phyloP scores from a whole-genome alignment of 108 stramenopile species.

The Pseudonitzschia multiseries region DNA sequence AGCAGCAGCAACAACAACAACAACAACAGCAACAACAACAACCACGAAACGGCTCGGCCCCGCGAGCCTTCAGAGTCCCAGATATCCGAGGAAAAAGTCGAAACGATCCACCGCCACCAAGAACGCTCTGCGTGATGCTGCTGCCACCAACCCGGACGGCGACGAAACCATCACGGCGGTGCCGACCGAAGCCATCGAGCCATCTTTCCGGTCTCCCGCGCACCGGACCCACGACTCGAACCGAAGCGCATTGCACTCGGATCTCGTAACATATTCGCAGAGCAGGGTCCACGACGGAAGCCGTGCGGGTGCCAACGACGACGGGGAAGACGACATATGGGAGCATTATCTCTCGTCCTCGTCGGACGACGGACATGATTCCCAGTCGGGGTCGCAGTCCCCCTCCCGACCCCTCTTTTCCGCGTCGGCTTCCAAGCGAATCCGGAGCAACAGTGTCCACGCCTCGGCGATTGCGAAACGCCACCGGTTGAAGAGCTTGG shows the following conservation, averaged over 20 bases:
- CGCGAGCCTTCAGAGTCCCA: too few species aligned
- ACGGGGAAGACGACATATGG: too few species aligned
- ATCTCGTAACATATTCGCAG: too few species aligned
- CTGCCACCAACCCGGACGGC: background rate
- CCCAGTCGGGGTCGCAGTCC: slow-evolving; percentile 11
- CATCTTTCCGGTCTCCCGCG: too few species aligned
- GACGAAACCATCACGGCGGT: slow-evolving; percentile 1
- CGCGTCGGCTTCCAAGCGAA: background rate
- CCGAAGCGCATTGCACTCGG: too few species aligned
- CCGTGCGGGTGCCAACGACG: too few species aligned
- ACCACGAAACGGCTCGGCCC: too few species aligned
- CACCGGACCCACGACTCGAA: too few species aligned
- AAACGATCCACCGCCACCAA: background rate
- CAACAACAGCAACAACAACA: background rate
- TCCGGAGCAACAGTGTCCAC: background rate
- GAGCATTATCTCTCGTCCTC: too few species aligned
- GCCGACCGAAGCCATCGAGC: background rate
- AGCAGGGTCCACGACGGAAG: too few species aligned
- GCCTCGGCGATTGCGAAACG: background rate
- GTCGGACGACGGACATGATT: too few species aligned
- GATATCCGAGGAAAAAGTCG: background rate
- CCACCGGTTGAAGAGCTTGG: background rate
- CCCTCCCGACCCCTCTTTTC: background rate
- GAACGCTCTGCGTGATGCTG: background rate
- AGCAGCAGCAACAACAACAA: too few species aligned